Conservation (phyloP, 2,329 filamentous ascomycete species). For the Aureobasidium sp. region DNA sequence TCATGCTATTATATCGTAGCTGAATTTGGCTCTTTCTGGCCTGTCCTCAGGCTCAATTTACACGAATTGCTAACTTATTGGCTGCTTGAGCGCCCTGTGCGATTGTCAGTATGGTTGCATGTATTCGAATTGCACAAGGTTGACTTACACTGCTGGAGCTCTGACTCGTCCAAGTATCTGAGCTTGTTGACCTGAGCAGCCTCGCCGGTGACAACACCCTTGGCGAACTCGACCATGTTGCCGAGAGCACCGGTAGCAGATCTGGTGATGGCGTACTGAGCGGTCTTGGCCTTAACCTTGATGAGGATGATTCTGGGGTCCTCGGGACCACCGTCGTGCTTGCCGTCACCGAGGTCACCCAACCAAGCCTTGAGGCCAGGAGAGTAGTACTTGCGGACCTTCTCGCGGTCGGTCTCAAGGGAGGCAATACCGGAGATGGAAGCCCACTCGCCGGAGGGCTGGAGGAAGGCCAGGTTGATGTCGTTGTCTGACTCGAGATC, state of each 20-base stretch:
- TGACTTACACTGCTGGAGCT: constrained; percentile 50
- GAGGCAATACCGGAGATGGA: constrained; percentile 67
- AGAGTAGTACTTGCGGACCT: constrained; percentile 68
- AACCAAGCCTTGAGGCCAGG: constrained; percentile 72
- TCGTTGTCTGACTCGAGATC: constrained; percentile 64
- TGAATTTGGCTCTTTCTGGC: not conserved
- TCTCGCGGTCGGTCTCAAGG: constrained; percentile 59
- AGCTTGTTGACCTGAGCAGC: constrained; percentile 65
- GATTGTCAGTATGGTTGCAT: not conserved
- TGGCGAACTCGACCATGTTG: constrained; percentile 61
- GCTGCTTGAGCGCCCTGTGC: not conserved
- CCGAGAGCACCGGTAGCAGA: constrained; percentile 52
- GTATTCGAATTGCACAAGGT: no score
- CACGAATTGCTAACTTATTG: not conserved
- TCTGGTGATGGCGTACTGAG: constrained; percentile 57
- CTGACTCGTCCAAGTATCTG: constrained; percentile 59
- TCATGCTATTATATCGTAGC: constrained; percentile 10
- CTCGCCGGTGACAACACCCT: constrained; percentile 65
- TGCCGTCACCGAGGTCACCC: constrained; percentile 74
- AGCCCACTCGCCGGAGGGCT: constrained; percentile 68
- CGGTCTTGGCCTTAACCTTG: constrained; percentile 61
- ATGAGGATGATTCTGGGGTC: constrained; percentile 80
- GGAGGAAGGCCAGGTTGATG: constrained; percentile 73
- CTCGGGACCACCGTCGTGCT: constrained; percentile 70
- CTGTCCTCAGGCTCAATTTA: not conserved